These are phyloP conservation scores for Dryas alaskensis DNA, from an alignment of 306 rosid species.

Conservation along the genomic window DNA sequence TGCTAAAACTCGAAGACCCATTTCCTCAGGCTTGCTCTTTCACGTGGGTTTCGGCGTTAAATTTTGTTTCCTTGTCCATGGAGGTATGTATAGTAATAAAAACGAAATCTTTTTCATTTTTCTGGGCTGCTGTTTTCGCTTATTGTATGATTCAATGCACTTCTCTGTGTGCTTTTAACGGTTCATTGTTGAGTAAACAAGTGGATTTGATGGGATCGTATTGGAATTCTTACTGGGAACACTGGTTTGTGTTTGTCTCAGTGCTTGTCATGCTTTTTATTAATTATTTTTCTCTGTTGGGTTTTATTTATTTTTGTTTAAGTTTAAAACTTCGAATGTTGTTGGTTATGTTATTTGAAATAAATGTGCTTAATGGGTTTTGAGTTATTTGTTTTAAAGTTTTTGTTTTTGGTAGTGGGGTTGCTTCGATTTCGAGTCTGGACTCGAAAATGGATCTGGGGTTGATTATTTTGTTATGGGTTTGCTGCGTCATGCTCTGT, in stretches of 20 bases:
- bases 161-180: slow-evolving; percentile 26
- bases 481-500: slow-evolving; percentile 21
- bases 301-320: slow-evolving; percentile 6
- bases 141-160: slow-evolving; percentile 44
- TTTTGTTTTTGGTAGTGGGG: slow-evolving; percentile 24
- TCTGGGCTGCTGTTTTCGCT: slow-evolving; percentile 24
- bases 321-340: slow-evolving; percentile 18
- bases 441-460: slow-evolving; percentile 54
- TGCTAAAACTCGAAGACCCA: slow-evolving; percentile 50
- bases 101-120: not conserved
- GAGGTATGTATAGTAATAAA: slow-evolving; percentile 34
- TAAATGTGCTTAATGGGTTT: slow-evolving; percentile 42
- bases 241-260: slow-evolving; percentile 28
- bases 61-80: slow-evolving; percentile 33
- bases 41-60: slow-evolving; percentile 40
- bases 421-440: slow-evolving; percentile 20
- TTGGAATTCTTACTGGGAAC: slow-evolving; percentile 37
- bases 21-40: slow-evolving; percentile 47
- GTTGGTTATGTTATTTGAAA: slow-evolving; percentile 28
- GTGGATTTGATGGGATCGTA: slow-evolving; percentile 59
- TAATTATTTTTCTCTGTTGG: slow-evolving; percentile 13
- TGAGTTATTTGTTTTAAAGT: slow-evolving; percentile 35
- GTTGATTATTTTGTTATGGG: slow-evolving; percentile 26
- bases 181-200: slow-evolving; percentile 28
- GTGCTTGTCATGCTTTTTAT: slow-evolving; percentile 22